phyloP scores from a whole-genome alignment of 441 rosid genomes.

The Pelargonium myrrhifolium region DNA sequence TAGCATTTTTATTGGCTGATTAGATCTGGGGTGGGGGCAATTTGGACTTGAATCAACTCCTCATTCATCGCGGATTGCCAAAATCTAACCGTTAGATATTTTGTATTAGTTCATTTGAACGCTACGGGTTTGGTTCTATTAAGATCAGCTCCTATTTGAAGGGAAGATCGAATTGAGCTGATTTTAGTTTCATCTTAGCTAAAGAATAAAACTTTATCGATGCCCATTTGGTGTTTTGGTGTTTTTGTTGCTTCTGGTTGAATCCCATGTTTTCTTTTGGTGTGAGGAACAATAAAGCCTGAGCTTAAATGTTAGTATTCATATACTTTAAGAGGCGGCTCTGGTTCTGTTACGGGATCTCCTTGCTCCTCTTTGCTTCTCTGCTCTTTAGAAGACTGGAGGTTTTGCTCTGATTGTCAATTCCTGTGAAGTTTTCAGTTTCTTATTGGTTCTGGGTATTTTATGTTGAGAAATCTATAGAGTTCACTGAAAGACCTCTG shows the following conservation, averaged over 20 bases:
- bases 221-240: background rate
- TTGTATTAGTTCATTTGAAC: background rate
- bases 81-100: background rate
- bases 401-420: slow-evolving; percentile 18
- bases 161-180: background rate
- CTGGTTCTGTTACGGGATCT: slow-evolving; percentile 33
- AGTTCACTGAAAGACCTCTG: slow-evolving; percentile 5
- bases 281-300: slow-evolving; percentile 18
- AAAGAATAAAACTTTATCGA: slow-evolving; percentile 1
- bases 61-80: background rate
- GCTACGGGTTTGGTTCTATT: background rate
- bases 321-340: slow-evolving; percentile 25
- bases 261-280: slow-evolving; percentile 15
- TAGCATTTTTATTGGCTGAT: slow-evolving; percentile 3
- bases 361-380: slow-evolving; percentile 29
- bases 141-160: slow-evolving; percentile 2
- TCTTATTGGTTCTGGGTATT: slow-evolving; percentile 10
- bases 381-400: slow-evolving; percentile 30
- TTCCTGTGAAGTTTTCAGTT: slow-evolving; percentile 17
- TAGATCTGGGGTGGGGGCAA: slow-evolving; percentile 5
- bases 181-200: background rate
- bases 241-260: slow-evolving; percentile 22
- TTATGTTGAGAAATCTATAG: slow-evolving; percentile 32
- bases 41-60: background rate
- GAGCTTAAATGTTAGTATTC: slow-evolving; percentile 27